Conservation (phyloP, 257 asterid species). For the Thymus mandschuricus region DNA sequence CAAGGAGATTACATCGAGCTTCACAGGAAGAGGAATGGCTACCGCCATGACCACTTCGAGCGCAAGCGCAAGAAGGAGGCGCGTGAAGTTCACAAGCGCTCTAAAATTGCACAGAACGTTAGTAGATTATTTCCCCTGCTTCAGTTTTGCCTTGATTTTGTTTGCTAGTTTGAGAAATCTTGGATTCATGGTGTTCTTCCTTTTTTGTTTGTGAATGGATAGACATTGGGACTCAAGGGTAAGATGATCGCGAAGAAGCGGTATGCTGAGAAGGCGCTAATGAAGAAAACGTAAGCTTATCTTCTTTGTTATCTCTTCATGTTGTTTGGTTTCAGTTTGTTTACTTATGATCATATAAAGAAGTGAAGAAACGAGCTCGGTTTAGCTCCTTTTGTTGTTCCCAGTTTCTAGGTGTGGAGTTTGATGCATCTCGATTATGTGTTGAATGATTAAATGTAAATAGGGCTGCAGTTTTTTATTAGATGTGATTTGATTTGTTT, state of each 20-base stretch:
- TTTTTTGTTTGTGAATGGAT: constrained; percentile 23
- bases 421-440: neutral
- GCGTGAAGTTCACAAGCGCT: constrained; percentile 90
- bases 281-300: constrained; percentile 87
- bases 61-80: constrained; percentile 97
- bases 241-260: constrained; percentile 85
- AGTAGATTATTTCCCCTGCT: neutral
- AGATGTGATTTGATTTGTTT: no score
- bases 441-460: neutral
- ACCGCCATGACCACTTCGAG: constrained; percentile 89
- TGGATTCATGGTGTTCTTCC: neutral
- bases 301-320: neutral
- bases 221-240: constrained; percentile 97
- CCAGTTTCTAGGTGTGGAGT: neutral
- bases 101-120: constrained; percentile 77
- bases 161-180: neutral
- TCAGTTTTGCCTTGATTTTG: constrained; percentile 15
- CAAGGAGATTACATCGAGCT: constrained; percentile 97
- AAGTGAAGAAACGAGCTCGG: constrained; percentile 18
- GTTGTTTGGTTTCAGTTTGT: neutral
- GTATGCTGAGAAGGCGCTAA: constrained; percentile 83
- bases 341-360: neutral
- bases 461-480: no score
- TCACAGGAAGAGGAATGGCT: constrained; percentile 83
- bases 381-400: neutral